Evolutionary conservation across 2,329 filamentous ascomycete genomes (phyloP).

Genomic region (Fusarium papillatum): DNA sequence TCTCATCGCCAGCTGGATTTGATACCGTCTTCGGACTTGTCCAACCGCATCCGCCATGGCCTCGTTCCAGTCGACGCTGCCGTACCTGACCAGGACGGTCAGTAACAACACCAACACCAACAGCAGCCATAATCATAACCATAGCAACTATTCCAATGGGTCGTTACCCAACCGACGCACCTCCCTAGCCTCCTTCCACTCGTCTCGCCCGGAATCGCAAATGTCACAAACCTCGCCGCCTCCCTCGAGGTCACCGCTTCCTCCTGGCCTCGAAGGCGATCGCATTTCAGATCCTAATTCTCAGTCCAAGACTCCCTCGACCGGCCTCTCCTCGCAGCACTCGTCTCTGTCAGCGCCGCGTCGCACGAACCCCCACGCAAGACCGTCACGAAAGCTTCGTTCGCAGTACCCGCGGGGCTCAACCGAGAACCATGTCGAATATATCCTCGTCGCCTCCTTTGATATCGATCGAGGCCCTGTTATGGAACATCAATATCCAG

Average conservation of each 20-base stretch:
- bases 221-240: conserved; percentile 68
- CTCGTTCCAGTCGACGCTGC: conserved; percentile 52
- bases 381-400: conserved; percentile 70
- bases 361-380: conserved; percentile 63
- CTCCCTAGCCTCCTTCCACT: conserved; percentile 76
- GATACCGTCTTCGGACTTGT: conserved; percentile 26
- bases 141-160: conserved; percentile 51
- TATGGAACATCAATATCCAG: conserved; percentile 98
- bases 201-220: conserved; percentile 69
- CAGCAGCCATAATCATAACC: conserved; percentile 49
- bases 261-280: conserved; percentile 63
- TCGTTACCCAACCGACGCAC: conserved; percentile 55
- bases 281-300: conserved; percentile 71
- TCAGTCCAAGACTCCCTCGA: conserved; percentile 71
- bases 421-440: conserved; percentile 95
- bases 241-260: conserved; percentile 68
- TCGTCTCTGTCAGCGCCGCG: conserved; percentile 69
- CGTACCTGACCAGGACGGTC: conserved; percentile 55
- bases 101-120: conserved; percentile 36
- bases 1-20: conserved; percentile 22
- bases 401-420: conserved; percentile 83
- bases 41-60: conserved; percentile 37
- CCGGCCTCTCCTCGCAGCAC: conserved; percentile 72
- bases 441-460: conserved; percentile 97
- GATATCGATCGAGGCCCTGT: conserved; percentile 96